Conservation (phyloP, 179 eudicot genomes). For the Heliamphora pulchella region DNA sequence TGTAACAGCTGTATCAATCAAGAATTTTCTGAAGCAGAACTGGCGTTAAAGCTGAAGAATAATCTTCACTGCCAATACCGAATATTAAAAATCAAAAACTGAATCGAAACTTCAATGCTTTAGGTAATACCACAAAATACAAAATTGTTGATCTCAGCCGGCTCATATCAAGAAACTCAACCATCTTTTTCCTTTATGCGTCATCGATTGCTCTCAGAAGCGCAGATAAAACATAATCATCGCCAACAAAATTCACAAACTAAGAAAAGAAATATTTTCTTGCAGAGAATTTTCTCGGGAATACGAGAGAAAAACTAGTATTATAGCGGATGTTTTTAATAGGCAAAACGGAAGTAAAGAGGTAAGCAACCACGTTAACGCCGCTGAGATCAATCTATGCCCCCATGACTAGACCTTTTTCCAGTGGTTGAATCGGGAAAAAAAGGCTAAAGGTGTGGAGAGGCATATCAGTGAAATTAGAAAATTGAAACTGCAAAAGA, state of each 20-base stretch:
- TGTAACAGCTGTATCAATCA: constrained; percentile 66
- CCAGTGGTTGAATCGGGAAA: constrained; percentile 20
- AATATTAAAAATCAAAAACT: neutral
- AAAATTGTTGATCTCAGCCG: neutral
- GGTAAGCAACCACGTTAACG: constrained; percentile 55
- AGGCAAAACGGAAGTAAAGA: constrained; percentile 28
- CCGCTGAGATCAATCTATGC: constrained; percentile 39
- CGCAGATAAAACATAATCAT: constrained; percentile 38
- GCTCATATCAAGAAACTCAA: constrained; percentile 43
- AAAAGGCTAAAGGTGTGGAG: constrained; percentile 47
- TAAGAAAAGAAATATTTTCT: neutral
- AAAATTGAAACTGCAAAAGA: neutral
- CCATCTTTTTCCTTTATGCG: constrained; percentile 27
- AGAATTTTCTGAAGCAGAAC: constrained; percentile 90
- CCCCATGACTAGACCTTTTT: constrained; percentile 52
- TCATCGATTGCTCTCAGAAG: constrained; percentile 35
- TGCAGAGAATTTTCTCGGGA: neutral
- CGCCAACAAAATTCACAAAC: constrained; percentile 14
- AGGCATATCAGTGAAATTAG: constrained; percentile 20
- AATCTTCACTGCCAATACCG: constrained; percentile 44
- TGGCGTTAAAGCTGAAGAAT: constrained; percentile 55
- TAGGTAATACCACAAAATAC: neutral
- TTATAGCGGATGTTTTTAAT: constrained; percentile 39
- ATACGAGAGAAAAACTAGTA: neutral
- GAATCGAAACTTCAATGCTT: neutral